A percentile compares a stretch with the other conserved stretches of the same genome.
These are phyloP conservation scores for Pterocarpus macrocarpus DNA, from an alignment of 306 rosid species.

Conservation along the genomic window DNA sequence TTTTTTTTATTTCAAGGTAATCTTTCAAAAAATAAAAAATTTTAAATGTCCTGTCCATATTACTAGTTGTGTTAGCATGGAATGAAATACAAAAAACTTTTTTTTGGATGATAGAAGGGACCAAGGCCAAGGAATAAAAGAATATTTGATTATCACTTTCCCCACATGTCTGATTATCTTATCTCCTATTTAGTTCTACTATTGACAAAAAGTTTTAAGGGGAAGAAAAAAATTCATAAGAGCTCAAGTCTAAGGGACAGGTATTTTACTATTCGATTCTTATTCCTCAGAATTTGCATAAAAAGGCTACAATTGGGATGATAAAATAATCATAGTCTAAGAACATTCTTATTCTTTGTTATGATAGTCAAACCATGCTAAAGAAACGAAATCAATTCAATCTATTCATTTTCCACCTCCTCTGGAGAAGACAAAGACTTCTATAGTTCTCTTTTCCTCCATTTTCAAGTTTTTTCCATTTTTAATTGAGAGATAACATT, in stretches of 20 bases:
- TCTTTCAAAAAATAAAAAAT: no score
- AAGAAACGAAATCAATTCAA: constrained; percentile 21
- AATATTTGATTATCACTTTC: constrained; percentile 13
- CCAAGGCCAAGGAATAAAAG: background rate
- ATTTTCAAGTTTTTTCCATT: constrained; percentile 10
- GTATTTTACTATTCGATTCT: constrained; percentile 16
- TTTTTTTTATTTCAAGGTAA: background rate
- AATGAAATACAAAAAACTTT: background rate
- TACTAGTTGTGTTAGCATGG: background rate
- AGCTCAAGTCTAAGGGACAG: background rate
- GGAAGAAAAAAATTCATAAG: background rate
- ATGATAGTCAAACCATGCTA: background rate
- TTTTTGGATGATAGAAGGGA: background rate
- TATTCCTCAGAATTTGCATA: background rate
- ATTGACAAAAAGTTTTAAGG: background rate
- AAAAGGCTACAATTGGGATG: constrained; percentile 6
- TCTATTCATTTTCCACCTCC: constrained; percentile 10
- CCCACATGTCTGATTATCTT: constrained; percentile 1
- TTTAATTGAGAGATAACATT: constrained; percentile 4
- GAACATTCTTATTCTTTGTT: background rate
- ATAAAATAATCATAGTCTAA: constrained; percentile 22
- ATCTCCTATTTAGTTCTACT: constrained; percentile 6
- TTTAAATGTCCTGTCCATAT: background rate
- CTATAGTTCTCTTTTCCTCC: constrained; percentile 2
- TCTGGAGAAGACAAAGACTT: background rate